Percentiles rank a stretch among this genome's conserved stretches.
These are phyloP conservation scores for Protea cynaroides DNA, from an alignment of 164 flowering plant species.

Conservation along the genomic window DNA sequence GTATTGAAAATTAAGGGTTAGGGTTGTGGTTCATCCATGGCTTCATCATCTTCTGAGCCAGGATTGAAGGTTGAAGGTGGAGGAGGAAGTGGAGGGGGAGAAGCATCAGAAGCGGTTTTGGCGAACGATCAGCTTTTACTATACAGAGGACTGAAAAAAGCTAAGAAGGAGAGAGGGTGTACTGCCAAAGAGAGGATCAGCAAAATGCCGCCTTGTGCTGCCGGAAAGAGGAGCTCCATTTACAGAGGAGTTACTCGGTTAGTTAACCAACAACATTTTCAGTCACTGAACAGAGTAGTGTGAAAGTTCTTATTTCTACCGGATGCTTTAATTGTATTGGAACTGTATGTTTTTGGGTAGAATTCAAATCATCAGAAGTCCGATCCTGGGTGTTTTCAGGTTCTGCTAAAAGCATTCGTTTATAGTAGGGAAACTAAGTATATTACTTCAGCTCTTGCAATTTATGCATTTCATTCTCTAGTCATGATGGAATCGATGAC, in stretches of 20 bases:
- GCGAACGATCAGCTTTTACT: conserved; percentile 40
- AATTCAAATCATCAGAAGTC: background rate
- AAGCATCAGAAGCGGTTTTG: conserved; percentile 33
- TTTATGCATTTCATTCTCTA: background rate
- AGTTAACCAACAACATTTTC: background rate
- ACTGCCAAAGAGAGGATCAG: conserved; percentile 98
- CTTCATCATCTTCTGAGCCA: conserved; percentile 50
- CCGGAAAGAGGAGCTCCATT: conserved; percentile 96
- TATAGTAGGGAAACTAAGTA: background rate
- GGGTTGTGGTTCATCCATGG: conserved; percentile 26
- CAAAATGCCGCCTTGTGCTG: conserved; percentile 96
- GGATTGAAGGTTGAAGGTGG: conserved; percentile 38
- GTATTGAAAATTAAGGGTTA: background rate
- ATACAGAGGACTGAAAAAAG: conserved; percentile 73
- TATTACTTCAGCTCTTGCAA: background rate
- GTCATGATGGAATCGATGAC: background rate
- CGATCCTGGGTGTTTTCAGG: background rate
- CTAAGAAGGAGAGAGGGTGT: conserved; percentile 78
- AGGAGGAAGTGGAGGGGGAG: conserved; percentile 35
- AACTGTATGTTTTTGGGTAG: background rate
- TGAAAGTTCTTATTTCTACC: background rate
- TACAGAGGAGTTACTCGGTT: conserved; percentile 98
- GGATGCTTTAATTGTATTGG: background rate
- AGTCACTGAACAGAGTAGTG: background rate
- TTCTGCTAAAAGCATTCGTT: background rate